Base-by-base conservation (phyloP, 129 eudicot genomes). In the Chrysanthemum lavandulifolium region DNA sequence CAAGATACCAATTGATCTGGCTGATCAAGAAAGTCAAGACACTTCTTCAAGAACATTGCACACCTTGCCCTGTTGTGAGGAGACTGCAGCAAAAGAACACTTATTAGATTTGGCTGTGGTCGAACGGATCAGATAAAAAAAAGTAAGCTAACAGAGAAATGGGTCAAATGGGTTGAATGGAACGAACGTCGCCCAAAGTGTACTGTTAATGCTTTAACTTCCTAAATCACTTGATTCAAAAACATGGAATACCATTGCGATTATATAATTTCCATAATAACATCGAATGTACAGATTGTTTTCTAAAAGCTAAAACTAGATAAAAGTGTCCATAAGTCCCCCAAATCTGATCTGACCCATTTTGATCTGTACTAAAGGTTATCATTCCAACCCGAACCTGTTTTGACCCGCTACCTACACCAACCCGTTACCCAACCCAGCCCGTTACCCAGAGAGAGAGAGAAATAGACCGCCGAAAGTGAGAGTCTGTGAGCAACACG, bases 401-500 rank as follows among this genome's bases (percentile, higher is more conserved):
- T 40, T 40, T 40, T 40, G 47, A 40, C 47, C 47, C 47, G 47
- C 5, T 40, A 40, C 25, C 61, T 2, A 55, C 11, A 2, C 23
- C 61, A 55, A 25, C 15, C 13, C 19, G 8, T 68, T 50, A 68
- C 50, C 62, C 29, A 68, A 31, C 23, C 49, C 15, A 5, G 12
- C 74, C 33, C 33, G 55, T 23, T 23, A 23, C 25, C 25, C 25
- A 23, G 25, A 23, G 25, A 23, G 25, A 23, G 51, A 23, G 67
- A 21, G 3, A 56, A 12, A 51, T 63, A 13, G 31, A 93, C 98
- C 97, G 81, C 74, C 18, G 99, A 90, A 67, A 95, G 96, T 79
- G 97, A 90, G 79, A 95, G 96, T 67, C 99, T 82, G 77, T 95
- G 99, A 73, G 99, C 99, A 77, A 86, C 86, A 49, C 99, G 91